Evolutionary conservation across 352 stramenopile species (phyloP).

Genomic region (Achlya hypogyna): DNA sequence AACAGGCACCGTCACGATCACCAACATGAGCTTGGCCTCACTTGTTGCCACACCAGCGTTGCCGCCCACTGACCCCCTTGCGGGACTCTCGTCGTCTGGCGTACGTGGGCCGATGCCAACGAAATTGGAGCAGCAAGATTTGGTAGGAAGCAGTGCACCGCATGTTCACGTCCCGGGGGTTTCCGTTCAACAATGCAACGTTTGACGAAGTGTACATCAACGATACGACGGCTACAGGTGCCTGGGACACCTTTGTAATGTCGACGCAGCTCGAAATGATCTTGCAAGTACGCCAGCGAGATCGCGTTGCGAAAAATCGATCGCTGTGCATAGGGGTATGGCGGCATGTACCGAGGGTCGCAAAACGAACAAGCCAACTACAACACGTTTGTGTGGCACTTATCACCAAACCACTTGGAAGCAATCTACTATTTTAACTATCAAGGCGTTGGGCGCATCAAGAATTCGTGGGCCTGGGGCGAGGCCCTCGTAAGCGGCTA

Average conservation of each 20-base stretch:
- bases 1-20: slow-evolving; percentile 7
- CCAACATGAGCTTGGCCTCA: not conserved
- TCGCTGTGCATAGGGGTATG: slow-evolving; percentile 10
- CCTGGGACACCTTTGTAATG: slow-evolving; percentile 2
- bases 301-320: not conserved
- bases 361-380: slow-evolving; percentile 19
- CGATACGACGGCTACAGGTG: not conserved
- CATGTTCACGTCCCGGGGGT: slow-evolving; percentile 5
- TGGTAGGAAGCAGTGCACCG: not conserved
- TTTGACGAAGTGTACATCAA: slow-evolving; percentile 7
- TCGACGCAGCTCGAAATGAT: slow-evolving; percentile 12
- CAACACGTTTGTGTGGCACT: slow-evolving; percentile 13
- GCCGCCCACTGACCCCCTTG: not conserved
- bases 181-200: slow-evolving; percentile 8
- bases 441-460: not conserved
- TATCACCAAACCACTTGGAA: not conserved
- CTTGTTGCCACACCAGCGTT: not conserved
- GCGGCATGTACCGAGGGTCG: slow-evolving; percentile 12
- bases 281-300: not conserved
- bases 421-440: not conserved
- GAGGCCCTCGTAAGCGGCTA: not conserved
- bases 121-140: not conserved
- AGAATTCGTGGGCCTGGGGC: slow-evolving; percentile 18
- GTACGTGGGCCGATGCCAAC: too few species aligned
- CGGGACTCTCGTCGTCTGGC: not conserved